These are phyloP conservation scores for Hamigera avellanea DNA, from an alignment of 495 filamentous ascomycete genomes.

Conservation along the genomic window DNA sequence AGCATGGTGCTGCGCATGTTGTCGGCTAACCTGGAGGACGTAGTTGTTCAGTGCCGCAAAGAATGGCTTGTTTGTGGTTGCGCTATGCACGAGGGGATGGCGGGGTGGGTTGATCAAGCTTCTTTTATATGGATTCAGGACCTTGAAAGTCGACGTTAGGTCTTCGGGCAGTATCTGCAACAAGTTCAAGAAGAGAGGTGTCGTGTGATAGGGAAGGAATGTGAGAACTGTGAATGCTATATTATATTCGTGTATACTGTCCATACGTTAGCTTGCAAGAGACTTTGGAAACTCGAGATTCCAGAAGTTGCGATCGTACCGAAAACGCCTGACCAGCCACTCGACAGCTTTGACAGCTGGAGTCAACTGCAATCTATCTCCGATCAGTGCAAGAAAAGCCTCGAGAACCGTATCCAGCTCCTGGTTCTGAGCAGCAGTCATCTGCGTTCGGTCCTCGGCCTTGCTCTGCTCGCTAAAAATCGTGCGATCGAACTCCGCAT, in stretches of 20 bases:
- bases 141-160: slow-evolving; percentile 64
- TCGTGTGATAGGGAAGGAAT: slow-evolving; percentile 84
- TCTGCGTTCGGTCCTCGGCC: slow-evolving; percentile 68
- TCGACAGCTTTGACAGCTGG: slow-evolving; percentile 85
- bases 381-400: slow-evolving; percentile 66
- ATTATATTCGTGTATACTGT: slow-evolving; percentile 83
- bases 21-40: slow-evolving; percentile 53
- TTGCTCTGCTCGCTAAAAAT: slow-evolving; percentile 91
- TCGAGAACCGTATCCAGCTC: slow-evolving; percentile 68
- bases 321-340: slow-evolving; percentile 85
- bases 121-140: slow-evolving; percentile 72
- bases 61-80: slow-evolving; percentile 58
- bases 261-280: slow-evolving; percentile 18
- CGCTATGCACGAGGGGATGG: slow-evolving; percentile 67
- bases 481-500: slow-evolving; percentile 51
- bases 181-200: slow-evolving; percentile 67
- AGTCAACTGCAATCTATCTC: slow-evolving; percentile 64
- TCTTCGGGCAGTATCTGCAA: slow-evolving; percentile 69
- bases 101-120: slow-evolving; percentile 64
- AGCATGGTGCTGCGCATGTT: slow-evolving; percentile 58
- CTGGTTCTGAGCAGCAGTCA: slow-evolving; percentile 69
- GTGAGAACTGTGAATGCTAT: slow-evolving; percentile 67
- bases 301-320: slow-evolving; percentile 38
- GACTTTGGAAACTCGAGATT: no score
- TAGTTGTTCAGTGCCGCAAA: slow-evolving; percentile 63